These are phyloP conservation scores for Rhizopogon roseolus DNA, from an alignment of 768 basidiomycete genomes.

Conservation along the genomic window DNA sequence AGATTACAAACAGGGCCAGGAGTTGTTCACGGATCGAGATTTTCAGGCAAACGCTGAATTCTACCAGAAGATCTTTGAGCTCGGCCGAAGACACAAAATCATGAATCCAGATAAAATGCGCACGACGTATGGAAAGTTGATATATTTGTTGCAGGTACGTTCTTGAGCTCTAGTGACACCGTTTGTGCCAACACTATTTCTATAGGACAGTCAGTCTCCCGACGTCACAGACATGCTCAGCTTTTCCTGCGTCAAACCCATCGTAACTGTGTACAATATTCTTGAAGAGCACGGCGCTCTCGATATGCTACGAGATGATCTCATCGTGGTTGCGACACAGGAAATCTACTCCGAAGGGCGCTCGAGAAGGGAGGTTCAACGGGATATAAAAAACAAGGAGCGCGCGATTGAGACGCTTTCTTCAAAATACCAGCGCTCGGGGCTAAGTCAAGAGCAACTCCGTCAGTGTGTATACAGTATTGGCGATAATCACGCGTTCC, in stretches of 20 bases:
- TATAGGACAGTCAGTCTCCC: constrained; percentile 77
- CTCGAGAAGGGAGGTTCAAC: constrained; percentile 72
- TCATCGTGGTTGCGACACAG: constrained; percentile 71
- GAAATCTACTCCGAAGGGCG: constrained; percentile 76
- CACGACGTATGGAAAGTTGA: constrained; percentile 81
- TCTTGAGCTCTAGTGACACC: neutral
- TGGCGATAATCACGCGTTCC: constrained; percentile 86
- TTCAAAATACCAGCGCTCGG: constrained; percentile 51
- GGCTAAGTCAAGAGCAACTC: constrained; percentile 59
- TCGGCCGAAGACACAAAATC: constrained; percentile 82
- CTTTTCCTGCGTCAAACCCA: constrained; percentile 75
- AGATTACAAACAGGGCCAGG: constrained; percentile 87
- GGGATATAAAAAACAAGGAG: constrained; percentile 80
- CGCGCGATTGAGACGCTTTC: constrained; percentile 78
- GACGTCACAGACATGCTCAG: constrained; percentile 77
- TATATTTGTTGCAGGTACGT: constrained; percentile 75
- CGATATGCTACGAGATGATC: constrained; percentile 71
- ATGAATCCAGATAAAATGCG: constrained; percentile 94
- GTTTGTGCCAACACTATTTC: neutral
- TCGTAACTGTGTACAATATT: constrained; percentile 67
- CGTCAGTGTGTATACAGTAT: constrained; percentile 84
- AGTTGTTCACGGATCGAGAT: constrained; percentile 77
- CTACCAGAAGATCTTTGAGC: constrained; percentile 76
- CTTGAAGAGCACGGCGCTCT: constrained; percentile 62
- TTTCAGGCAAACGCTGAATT: constrained; percentile 78